These are phyloP conservation scores for Leptographium flavum DNA, from an alignment of 2,329 filamentous ascomycete species.

Conservation along the genomic window DNA sequence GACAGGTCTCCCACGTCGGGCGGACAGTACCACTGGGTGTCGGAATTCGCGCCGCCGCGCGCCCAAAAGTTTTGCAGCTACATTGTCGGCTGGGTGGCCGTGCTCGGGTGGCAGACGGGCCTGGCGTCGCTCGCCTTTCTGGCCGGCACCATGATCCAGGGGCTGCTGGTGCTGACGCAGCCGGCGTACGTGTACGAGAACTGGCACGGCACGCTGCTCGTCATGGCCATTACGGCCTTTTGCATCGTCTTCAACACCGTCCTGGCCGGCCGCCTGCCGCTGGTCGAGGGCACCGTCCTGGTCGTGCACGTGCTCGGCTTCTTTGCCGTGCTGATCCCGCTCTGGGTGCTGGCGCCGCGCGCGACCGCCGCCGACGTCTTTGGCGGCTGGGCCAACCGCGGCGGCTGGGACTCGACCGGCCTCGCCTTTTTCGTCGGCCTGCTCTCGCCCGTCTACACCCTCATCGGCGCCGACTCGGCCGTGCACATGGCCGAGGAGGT, in stretches of 20 bases:
- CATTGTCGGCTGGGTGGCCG: constrained; percentile 33
- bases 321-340: constrained; percentile 15
- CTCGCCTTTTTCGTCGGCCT: constrained; percentile 32
- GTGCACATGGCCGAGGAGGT: constrained; percentile 26
- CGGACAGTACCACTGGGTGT: constrained; percentile 48
- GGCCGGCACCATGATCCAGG: constrained; percentile 32
- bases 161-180: constrained; percentile 25
- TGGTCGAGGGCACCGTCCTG: constrained; percentile 35
- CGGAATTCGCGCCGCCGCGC: constrained; percentile 31
- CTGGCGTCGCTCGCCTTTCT: constrained; percentile 26
- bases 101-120: constrained; percentile 31
- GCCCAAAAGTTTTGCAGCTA: constrained; percentile 41
- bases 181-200: constrained; percentile 22
- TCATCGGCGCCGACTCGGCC: constrained; percentile 21
- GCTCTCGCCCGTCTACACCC: constrained; percentile 23
- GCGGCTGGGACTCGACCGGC: constrained; percentile 29
- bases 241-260: constrained; percentile 36
- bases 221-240: constrained; percentile 30
- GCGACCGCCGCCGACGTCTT: constrained; percentile 22
- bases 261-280: constrained; percentile 28
- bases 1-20: constrained; percentile 31
- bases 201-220: constrained; percentile 35
- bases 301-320: constrained; percentile 35
- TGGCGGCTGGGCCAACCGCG: constrained; percentile 29
- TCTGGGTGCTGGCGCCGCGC: constrained; percentile 15